phyloP scores from a whole-genome alignment of 768 basidiomycete genomes.

The Lyophyllum decastes region DNA sequence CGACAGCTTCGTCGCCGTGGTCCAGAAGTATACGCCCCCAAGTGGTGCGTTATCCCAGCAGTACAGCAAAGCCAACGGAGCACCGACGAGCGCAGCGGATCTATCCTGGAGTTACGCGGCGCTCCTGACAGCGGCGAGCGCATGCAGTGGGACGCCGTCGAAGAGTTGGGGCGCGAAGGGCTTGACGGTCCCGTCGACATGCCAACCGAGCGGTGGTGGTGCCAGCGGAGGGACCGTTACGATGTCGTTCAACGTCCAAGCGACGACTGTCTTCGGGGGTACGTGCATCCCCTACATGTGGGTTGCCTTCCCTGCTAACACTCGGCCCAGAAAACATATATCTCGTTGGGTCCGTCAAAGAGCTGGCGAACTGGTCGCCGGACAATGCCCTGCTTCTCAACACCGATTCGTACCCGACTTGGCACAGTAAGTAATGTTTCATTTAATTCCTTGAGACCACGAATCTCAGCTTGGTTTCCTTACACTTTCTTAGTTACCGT shows the following conservation, averaged over 20 bases:
- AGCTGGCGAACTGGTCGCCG: slow-evolving; percentile 62
- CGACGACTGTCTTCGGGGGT: slow-evolving; percentile 63
- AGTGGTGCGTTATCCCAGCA: slow-evolving; percentile 67
- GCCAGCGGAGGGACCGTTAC: slow-evolving; percentile 38
- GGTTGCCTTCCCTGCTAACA: background rate
- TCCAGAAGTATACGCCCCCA: slow-evolving; percentile 63
- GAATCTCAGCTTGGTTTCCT: background rate
- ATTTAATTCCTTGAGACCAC: background rate
- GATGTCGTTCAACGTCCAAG: slow-evolving; percentile 67
- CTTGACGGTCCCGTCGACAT: slow-evolving; percentile 46
- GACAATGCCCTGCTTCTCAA: slow-evolving; percentile 56
- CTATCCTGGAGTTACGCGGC: slow-evolving; percentile 80
- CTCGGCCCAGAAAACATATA: slow-evolving; percentile 61
- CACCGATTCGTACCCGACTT: slow-evolving; percentile 61
- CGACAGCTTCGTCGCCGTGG: slow-evolving; percentile 61
- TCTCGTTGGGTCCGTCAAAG: slow-evolving; percentile 58
- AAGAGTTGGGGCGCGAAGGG: slow-evolving; percentile 69
- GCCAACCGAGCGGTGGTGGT: slow-evolving; percentile 30
- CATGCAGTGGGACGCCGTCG: slow-evolving; percentile 47
- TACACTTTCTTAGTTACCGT: slow-evolving; percentile 51
- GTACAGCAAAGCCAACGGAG: slow-evolving; percentile 49
- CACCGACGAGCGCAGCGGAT: slow-evolving; percentile 59
- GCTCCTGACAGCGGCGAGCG: slow-evolving; percentile 58
- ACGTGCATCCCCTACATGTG: background rate
- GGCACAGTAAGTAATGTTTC: slow-evolving; percentile 55